These are phyloP conservation scores for Phtheirospermum japonicum DNA, from an alignment of 257 asterid species.

Conservation along the genomic window DNA sequence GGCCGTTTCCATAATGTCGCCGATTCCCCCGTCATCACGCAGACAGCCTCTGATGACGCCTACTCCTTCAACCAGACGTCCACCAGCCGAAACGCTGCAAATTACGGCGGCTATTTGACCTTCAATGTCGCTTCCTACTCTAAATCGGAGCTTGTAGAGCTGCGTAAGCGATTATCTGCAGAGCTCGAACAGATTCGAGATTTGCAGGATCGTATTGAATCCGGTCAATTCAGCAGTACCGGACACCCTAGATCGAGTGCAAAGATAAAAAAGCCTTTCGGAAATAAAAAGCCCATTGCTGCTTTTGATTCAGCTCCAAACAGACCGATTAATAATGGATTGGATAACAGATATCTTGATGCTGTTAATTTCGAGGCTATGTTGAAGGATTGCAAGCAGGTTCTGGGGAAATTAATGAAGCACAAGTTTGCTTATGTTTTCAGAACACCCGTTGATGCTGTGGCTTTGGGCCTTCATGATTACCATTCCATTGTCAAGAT, in stretches of 20 bases:
- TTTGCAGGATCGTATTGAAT: slow-evolving; percentile 66
- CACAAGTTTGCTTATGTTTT: slow-evolving; percentile 58
- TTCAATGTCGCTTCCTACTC: slow-evolving; percentile 50
- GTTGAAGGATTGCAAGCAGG: slow-evolving; percentile 67
- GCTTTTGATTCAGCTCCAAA: slow-evolving; percentile 45
- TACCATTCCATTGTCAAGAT: slow-evolving; percentile 76
- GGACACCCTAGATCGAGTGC: slow-evolving; percentile 51
- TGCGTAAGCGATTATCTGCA: slow-evolving; percentile 51
- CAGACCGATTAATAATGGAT: slow-evolving; percentile 36
- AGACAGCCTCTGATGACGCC: slow-evolving; percentile 86
- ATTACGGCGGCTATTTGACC: slow-evolving; percentile 56
- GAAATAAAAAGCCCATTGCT: slow-evolving; percentile 44
- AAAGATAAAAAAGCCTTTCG: slow-evolving; percentile 49
- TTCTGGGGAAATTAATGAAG: slow-evolving; percentile 62
- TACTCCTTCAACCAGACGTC: slow-evolving; percentile 77
- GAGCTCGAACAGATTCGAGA: slow-evolving; percentile 82
- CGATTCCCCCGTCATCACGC: slow-evolving; percentile 62
- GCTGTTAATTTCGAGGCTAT: slow-evolving; percentile 40
- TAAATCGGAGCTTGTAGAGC: slow-evolving; percentile 53
- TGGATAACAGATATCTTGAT: slow-evolving; percentile 33
- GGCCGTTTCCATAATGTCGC: slow-evolving; percentile 30
- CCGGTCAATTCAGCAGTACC: slow-evolving; percentile 49
- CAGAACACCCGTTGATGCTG: slow-evolving; percentile 72
- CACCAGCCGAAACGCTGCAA: slow-evolving; percentile 44
- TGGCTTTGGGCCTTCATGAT: slow-evolving; percentile 67